These are phyloP conservation scores for Ophiorrhiza pumila DNA, from an alignment of 257 asterid species.

Conservation along the genomic window DNA sequence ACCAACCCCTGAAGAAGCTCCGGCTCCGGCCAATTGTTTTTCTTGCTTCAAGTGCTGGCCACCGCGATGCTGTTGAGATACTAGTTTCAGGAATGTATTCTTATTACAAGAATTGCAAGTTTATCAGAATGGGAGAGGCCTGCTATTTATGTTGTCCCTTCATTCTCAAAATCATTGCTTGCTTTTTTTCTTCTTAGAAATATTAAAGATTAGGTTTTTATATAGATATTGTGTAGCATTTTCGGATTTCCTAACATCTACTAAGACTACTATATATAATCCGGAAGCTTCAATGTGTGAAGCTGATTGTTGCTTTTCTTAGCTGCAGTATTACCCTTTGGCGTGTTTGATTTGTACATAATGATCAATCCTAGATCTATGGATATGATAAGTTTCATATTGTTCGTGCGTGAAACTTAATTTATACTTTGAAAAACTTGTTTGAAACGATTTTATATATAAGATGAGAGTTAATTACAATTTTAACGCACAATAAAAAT, in stretches of 20 bases:
- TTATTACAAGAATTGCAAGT: not conserved
- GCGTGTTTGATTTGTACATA: not conserved
- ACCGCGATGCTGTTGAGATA: slow-evolving; percentile 22
- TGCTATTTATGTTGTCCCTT: slow-evolving; percentile 9
- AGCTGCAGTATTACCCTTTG: not conserved
- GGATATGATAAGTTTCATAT: too few relatives aligned
- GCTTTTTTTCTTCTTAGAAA: not conserved
- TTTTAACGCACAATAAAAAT: too few relatives aligned
- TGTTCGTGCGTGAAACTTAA: not conserved
- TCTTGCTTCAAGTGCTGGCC: slow-evolving; percentile 26
- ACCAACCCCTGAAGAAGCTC: slow-evolving; percentile 4
- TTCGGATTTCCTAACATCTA: not conserved
- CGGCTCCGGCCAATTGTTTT: slow-evolving; percentile 20
- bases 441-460: too few relatives aligned
- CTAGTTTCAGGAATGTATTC: not conserved
- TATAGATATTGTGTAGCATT: not conserved
- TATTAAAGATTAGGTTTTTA: not conserved
- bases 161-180: not conserved
- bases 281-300: not conserved
- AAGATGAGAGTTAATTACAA: too few relatives aligned
- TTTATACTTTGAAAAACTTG: not conserved
- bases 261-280: too few relatives aligned
- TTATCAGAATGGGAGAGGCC: slow-evolving; percentile 15
- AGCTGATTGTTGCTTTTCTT: slow-evolving; percentile 2
- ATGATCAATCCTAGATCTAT: not conserved